A percentile compares a stretch with the other conserved stretches of the same genome.
Evolutionary conservation across 1,284 basidiomycete species (phyloP).

Genomic region (Apiotrichum gracile): DNA sequence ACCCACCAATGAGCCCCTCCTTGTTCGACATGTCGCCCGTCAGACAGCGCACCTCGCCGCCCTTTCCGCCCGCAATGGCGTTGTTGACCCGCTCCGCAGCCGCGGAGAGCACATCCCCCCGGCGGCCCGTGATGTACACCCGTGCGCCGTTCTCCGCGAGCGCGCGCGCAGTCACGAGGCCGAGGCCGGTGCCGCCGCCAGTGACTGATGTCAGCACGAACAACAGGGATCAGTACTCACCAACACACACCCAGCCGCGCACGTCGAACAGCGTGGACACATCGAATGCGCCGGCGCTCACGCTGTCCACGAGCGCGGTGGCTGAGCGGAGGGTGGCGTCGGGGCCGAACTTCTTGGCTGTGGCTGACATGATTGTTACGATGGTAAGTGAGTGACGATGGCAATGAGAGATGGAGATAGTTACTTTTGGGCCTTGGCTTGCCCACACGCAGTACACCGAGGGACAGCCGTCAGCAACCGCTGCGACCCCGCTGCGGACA

Average conservation of each 20-base stretch:
- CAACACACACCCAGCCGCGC: constrained; percentile 39
- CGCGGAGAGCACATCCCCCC: constrained; percentile 33
- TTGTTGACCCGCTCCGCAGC: constrained; percentile 29
- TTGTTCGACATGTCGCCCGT: constrained; percentile 39
- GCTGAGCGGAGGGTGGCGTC: background rate
- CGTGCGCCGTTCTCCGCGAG: constrained; percentile 45
- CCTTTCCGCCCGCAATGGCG: constrained; percentile 17
- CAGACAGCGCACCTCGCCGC: constrained; percentile 30
- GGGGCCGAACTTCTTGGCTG: background rate
- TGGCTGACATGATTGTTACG: background rate
- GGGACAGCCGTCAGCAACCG: too few species aligned
- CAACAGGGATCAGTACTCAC: constrained; percentile 17
- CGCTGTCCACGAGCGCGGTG: constrained; percentile 7
- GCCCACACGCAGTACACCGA: too few species aligned
- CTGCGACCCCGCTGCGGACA: too few species aligned
- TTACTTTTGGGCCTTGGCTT: too few species aligned
- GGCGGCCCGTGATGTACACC: constrained; percentile 46
- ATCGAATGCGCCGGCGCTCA: constrained; percentile 15
- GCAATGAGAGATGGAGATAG: too few species aligned
- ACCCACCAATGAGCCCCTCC: constrained; percentile 28
- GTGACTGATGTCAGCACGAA: constrained; percentile 14
- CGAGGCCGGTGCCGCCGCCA: constrained; percentile 36
- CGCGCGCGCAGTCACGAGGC: constrained; percentile 34
- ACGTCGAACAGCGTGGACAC: constrained; percentile 37
- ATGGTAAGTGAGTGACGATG: too few species aligned